Evolutionary conservation across 805 yeast species (phyloP).

Genomic region (Yamadazyma ubonensis): DNA sequence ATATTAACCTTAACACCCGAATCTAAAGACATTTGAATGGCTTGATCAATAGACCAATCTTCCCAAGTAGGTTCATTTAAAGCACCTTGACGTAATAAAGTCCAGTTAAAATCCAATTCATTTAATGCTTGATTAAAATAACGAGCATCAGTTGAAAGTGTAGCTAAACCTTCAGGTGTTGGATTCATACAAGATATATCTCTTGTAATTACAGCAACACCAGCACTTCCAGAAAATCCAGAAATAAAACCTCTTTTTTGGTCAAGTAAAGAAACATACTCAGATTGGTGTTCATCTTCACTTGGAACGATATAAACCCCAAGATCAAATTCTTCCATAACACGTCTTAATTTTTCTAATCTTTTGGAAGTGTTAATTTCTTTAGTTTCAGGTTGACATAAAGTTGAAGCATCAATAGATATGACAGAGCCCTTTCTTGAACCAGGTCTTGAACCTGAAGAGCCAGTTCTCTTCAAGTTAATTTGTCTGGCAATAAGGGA

Average conservation of each 20-base stretch:
- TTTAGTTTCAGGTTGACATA: slow-evolving; percentile 42
- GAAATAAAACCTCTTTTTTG: slow-evolving; percentile 56
- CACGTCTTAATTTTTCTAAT: slow-evolving; percentile 57
- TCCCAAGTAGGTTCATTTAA: slow-evolving; percentile 55
- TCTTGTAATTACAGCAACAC: slow-evolving; percentile 56
- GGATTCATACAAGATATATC: slow-evolving; percentile 51
- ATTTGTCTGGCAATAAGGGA: slow-evolving; percentile 49
- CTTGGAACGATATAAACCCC: slow-evolving; percentile 60
- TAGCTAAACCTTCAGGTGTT: slow-evolving; percentile 54
- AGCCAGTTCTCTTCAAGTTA: slow-evolving; percentile 26
- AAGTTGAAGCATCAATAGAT: slow-evolving; percentile 40
- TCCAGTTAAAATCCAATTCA: slow-evolving; percentile 63
- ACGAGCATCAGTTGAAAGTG: slow-evolving; percentile 59
- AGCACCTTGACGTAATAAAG: slow-evolving; percentile 51
- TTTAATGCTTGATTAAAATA: slow-evolving; percentile 58
- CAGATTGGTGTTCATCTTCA: slow-evolving; percentile 66
- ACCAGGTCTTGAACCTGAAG: slow-evolving; percentile 25
- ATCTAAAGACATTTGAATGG: slow-evolving; percentile 48
- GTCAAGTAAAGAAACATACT: slow-evolving; percentile 53
- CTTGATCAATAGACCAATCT: slow-evolving; percentile 55
- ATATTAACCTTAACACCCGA: slow-evolving; percentile 37
- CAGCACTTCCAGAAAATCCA: slow-evolving; percentile 63
- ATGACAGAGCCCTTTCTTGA: slow-evolving; percentile 42
- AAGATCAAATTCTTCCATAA: slow-evolving; percentile 47
- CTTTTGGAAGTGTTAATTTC: slow-evolving; percentile 65